Percentiles rank a stretch among this genome's conserved stretches.
Evolutionary conservation across 305 asterid genomes (phyloP).

Genomic region (Nicotiana rustica): DNA sequence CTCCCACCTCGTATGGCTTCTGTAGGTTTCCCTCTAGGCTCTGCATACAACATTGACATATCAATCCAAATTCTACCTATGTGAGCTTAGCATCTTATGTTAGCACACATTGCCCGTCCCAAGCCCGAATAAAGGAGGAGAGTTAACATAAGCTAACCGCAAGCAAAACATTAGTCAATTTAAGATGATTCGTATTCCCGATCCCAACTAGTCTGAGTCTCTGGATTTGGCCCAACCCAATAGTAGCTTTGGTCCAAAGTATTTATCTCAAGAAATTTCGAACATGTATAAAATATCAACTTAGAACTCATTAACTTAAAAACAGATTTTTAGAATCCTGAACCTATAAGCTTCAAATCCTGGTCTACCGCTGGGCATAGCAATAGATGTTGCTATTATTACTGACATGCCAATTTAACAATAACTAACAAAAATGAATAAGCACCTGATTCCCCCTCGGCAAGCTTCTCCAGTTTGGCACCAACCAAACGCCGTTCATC

Average conservation of each 20-base stretch:
- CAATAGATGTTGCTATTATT: background rate
- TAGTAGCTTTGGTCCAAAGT: no score
- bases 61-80: background rate
- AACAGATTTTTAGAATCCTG: no score
- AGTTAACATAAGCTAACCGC: background rate
- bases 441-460: constrained; percentile 93
- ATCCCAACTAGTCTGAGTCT: no score
- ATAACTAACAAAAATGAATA: background rate
- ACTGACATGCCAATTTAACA: background rate
- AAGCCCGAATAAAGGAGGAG: background rate
- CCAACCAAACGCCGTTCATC: constrained; percentile 99
- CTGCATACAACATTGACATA: constrained; percentile 42
- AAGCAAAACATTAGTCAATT: no score
- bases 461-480: constrained; percentile 94
- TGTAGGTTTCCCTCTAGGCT: constrained; percentile 89
- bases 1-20: constrained; percentile 99
- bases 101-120: background rate
- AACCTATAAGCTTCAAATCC: no score
- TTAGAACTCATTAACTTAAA: no score
- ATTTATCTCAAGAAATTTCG: no score
- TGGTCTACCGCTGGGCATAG: background rate
- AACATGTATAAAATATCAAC: no score
- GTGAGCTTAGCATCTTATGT: background rate
- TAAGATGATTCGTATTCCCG: no score
- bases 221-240: no score